Percentiles rank a stretch among this genome's conserved stretches.
Evolutionary conservation across 306 rosid genomes (phyloP).

Genomic region (Vigna trinervia): DNA sequence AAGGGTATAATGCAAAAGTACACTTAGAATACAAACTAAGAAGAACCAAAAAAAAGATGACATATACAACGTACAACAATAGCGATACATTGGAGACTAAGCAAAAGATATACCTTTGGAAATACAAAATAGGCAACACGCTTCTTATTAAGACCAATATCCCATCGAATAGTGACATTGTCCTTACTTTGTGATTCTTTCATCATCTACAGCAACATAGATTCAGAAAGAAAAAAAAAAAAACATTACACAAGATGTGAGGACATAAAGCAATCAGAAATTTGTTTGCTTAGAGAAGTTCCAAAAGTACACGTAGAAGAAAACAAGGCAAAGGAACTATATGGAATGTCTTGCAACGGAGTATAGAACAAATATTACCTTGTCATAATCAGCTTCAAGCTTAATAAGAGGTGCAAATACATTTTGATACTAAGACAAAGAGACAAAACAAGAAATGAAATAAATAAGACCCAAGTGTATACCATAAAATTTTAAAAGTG

Average conservation of each 20-base stretch:
- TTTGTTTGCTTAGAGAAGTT: slow-evolving; percentile 7
- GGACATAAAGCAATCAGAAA: slow-evolving; percentile 9
- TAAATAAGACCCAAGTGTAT: slow-evolving; percentile 38
- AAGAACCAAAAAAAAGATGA: slow-evolving; percentile 10
- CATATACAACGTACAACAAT: neutral
- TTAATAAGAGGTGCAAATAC: slow-evolving; percentile 99
- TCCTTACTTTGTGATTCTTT: slow-evolving; percentile 99
- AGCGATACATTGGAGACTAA: neutral
- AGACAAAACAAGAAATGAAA: slow-evolving; percentile 40
- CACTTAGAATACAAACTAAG: slow-evolving; percentile 1
- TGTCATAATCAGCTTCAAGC: slow-evolving; percentile 99
- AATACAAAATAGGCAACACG: slow-evolving; percentile 97
- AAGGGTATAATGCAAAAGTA: slow-evolving; percentile 26
- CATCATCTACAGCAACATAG: slow-evolving; percentile 77
- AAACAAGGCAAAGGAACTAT: neutral
- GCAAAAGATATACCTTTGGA: slow-evolving; percentile 67
- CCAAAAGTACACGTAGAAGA: neutral
- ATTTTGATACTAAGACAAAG: slow-evolving; percentile 85
- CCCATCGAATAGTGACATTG: slow-evolving; percentile 94
- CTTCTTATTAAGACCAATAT: slow-evolving; percentile 97
- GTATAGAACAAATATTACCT: slow-evolving; percentile 54
- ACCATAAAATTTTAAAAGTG: slow-evolving; percentile 23
- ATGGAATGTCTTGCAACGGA: neutral
- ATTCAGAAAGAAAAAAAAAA: slow-evolving; percentile 11
- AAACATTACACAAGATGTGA: slow-evolving; percentile 25